Percentiles rank a stretch among this genome's conserved stretches.
These are phyloP conservation scores for Tripterygium wilfordii DNA, from an alignment of 177 flowering plant species.

Conservation along the genomic window DNA sequence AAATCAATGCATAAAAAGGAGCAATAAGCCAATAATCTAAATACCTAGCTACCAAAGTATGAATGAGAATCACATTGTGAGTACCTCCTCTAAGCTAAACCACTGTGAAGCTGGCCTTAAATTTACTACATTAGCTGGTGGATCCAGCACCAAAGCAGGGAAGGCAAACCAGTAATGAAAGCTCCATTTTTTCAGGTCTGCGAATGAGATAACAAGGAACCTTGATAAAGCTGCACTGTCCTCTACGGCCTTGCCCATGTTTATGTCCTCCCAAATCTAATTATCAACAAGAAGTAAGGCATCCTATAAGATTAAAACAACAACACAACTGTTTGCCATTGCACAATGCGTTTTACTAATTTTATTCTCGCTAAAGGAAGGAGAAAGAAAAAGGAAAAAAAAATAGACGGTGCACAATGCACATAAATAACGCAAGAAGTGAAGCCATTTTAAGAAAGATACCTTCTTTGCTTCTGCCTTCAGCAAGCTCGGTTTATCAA, in stretches of 20 bases:
- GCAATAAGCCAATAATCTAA: not conserved
- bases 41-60: conserved; percentile 1
- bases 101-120: conserved; percentile 74
- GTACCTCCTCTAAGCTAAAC: conserved; percentile 74
- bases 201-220: conserved; percentile 85
- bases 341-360: too few species aligned
- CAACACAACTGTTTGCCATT: too few species aligned
- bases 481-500: conserved; percentile 65
- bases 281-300: not conserved
- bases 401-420: not conserved
- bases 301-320: too few species aligned
- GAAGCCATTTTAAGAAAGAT: too few species aligned
- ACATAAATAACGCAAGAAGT: not conserved
- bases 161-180: conserved; percentile 94
- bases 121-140: conserved; percentile 64
- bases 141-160: conserved; percentile 87
- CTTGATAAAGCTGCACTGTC: conserved; percentile 68
- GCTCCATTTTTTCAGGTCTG: conserved; percentile 91
- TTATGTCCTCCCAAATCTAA: conserved; percentile 94
- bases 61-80: conserved; percentile 1
- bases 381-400: too few species aligned
- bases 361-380: too few species aligned
- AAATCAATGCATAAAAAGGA: conserved; percentile 1
- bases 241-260: conserved; percentile 74
- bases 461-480: conserved; percentile 86